phyloP scores from a whole-genome alignment of 2,329 filamentous ascomycete species.

The Penicillium sp. region DNA sequence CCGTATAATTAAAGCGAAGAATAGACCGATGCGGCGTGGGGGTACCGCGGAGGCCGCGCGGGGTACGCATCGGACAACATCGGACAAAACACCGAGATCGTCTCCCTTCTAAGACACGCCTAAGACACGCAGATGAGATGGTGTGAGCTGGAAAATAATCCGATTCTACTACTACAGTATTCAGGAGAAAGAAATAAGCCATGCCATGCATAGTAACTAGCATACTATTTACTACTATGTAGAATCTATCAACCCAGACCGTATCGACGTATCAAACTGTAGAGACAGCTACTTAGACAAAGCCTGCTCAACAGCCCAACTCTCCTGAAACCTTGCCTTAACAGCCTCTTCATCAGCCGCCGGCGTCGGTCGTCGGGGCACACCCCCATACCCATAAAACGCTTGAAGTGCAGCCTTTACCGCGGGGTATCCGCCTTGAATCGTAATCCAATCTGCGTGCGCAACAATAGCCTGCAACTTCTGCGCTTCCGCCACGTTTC shows the following conservation, averaged over 20 bases:
- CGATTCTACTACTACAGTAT: too few species aligned
- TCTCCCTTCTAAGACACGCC: too few species aligned
- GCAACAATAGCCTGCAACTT: conserved; percentile 73
- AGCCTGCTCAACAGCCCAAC: conserved; percentile 33
- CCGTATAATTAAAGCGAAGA: too few species aligned
- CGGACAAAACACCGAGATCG: conserved; percentile 3
- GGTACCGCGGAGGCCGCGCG: not conserved
- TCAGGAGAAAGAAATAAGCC: too few species aligned
- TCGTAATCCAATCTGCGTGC: conserved; percentile 76
- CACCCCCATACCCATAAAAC: conserved; percentile 77
- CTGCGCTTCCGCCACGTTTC: conserved; percentile 70
- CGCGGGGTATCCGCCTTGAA: conserved; percentile 78
- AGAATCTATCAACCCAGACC: not conserved
- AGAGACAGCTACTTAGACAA: conserved; percentile 14
- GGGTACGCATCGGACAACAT: conserved; percentile 3
- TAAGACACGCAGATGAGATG: too few species aligned
- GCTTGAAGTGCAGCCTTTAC: conserved; percentile 78
- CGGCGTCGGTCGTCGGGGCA: conserved; percentile 64
- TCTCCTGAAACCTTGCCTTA: conserved; percentile 36
- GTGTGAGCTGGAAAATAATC: too few species aligned
- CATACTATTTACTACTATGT: too few species aligned
- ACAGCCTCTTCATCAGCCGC: conserved; percentile 37
- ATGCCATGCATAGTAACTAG: too few species aligned
- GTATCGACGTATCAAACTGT: too few species aligned
- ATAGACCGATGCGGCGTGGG: conserved; percentile 3